phyloP scores from a whole-genome alignment of 305 asterid genomes.

The Petunia hybrid region DNA sequence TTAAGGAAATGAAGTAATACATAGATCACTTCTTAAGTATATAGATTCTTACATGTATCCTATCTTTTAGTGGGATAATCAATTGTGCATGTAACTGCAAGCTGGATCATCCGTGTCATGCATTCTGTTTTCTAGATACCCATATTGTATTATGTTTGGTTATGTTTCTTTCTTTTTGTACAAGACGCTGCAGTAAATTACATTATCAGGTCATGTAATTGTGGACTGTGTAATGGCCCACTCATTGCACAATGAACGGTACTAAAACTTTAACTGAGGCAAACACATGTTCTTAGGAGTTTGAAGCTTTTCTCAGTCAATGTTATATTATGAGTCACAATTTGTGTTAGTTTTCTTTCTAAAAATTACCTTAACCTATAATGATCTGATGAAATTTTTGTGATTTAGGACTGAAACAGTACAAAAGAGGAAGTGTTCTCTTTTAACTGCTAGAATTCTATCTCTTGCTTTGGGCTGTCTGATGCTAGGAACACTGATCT shows the following conservation, averaged over 20 bases:
- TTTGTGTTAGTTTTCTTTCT: conserved; percentile 12
- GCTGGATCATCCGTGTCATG: not conserved
- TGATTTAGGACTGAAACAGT: conserved; percentile 57
- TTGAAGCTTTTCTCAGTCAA: not conserved
- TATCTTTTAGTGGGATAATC: conserved; percentile 15
- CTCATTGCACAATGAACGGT: not conserved
- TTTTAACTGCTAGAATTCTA: conserved; percentile 57
- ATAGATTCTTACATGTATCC: not conserved
- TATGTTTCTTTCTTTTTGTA: not conserved
- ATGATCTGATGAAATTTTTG: conserved; percentile 9
- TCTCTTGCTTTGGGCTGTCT: conserved; percentile 70
- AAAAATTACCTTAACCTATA: conserved; percentile 24
- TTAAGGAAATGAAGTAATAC: not conserved
- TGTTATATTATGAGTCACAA: not conserved
- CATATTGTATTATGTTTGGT: not conserved
- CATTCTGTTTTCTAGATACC: not conserved
- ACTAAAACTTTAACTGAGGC: conserved; percentile 14
- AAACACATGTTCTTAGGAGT: not conserved
- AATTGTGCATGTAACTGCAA: conserved; percentile 5
- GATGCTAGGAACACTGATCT: conserved; percentile 75
- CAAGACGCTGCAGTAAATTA: not conserved
- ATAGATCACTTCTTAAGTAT: not conserved
- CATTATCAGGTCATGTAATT: not conserved
- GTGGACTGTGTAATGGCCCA: not conserved
- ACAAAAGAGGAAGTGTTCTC: conserved; percentile 55